Evolutionary conservation across 2,329 filamentous ascomycete species (phyloP).

Genomic region (Alternaria sp.): DNA sequence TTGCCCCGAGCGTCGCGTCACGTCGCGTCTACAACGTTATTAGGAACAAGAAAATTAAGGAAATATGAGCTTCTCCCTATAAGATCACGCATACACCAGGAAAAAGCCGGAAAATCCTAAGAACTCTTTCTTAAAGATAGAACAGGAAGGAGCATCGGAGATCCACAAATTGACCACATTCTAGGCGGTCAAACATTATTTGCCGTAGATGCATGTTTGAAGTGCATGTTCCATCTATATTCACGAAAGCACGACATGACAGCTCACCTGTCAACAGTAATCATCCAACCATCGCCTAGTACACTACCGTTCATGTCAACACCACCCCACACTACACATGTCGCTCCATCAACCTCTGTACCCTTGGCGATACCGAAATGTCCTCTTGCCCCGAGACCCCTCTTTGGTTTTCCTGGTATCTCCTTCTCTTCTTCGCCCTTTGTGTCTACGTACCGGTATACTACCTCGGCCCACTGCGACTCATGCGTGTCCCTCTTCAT

Average conservation of each 20-base stretch:
- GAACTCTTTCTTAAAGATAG: background rate
- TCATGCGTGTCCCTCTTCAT: slow-evolving; percentile 59
- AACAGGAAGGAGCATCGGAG: background rate
- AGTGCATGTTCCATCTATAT: background rate
- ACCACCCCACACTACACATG: slow-evolving; percentile 64
- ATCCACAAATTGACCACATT: slow-evolving; percentile 1
- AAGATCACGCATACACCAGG: too few species aligned
- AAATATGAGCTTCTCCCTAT: background rate
- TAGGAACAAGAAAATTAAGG: background rate
- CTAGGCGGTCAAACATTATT: background rate
- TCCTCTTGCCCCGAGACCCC: slow-evolving; percentile 54
- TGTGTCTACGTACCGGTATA: slow-evolving; percentile 57
- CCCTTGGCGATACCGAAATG: slow-evolving; percentile 52
- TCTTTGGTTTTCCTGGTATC: slow-evolving; percentile 48
- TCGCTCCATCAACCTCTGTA: slow-evolving; percentile 58
- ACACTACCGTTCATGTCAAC: slow-evolving; percentile 54
- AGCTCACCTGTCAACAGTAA: slow-evolving; percentile 51
- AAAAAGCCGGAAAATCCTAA: too few species aligned
- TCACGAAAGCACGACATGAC: background rate
- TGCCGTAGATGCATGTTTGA: background rate
- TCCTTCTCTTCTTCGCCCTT: slow-evolving; percentile 55
- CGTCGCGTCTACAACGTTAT: background rate
- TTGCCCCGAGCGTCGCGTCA: slow-evolving; percentile 1
- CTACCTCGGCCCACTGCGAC: slow-evolving; percentile 61
- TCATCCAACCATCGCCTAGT: slow-evolving; percentile 53